phyloP scores from a whole-genome alignment of 108 stramenopile species.

The Cafeteria roenbergensis region DNA sequence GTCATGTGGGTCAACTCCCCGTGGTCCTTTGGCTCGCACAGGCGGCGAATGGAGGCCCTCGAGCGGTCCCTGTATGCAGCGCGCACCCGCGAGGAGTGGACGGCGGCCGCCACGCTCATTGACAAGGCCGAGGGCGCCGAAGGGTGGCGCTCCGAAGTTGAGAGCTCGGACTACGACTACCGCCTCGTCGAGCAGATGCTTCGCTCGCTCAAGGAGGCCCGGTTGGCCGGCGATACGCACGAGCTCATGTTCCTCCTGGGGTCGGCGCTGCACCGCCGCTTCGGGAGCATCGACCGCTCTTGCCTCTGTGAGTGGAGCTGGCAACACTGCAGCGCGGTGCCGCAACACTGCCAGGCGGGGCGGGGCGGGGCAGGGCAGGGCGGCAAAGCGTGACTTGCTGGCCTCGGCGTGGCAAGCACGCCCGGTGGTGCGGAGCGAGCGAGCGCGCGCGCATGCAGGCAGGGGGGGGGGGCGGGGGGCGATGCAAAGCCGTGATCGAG shows the following conservation, averaged over 20 bases:
- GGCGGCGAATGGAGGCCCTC: not conserved
- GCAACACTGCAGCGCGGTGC: too few species aligned
- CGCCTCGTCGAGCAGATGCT: not conserved
- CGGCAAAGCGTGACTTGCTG: too few species aligned
- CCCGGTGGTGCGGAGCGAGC: too few species aligned
- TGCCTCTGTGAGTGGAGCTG: too few species aligned
- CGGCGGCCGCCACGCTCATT: conserved; percentile 65
- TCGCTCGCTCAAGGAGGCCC: conserved; percentile 30
- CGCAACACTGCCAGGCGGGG: too few species aligned
- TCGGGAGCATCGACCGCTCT: not conserved
- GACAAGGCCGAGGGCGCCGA: conserved; percentile 65
- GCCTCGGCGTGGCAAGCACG: too few species aligned
- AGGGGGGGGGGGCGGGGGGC: too few species aligned
- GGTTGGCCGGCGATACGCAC: conserved; percentile 62
- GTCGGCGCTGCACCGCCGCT: not conserved
- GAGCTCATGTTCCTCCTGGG: conserved; percentile 45
- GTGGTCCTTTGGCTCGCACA: not conserved
- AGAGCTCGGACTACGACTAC: conserved; percentile 57
- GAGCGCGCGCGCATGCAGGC: too few species aligned
- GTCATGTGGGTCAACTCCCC: not conserved
- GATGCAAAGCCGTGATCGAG: too few species aligned
- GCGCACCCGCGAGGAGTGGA: conserved; percentile 62
- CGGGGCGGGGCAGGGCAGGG: too few species aligned
- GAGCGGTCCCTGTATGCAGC: conserved; percentile 16
- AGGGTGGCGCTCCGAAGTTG: conserved; percentile 57